Conservation (phyloP, 1,139 yeast genomes). For the Saccharomycopsis hybrid region DNA sequence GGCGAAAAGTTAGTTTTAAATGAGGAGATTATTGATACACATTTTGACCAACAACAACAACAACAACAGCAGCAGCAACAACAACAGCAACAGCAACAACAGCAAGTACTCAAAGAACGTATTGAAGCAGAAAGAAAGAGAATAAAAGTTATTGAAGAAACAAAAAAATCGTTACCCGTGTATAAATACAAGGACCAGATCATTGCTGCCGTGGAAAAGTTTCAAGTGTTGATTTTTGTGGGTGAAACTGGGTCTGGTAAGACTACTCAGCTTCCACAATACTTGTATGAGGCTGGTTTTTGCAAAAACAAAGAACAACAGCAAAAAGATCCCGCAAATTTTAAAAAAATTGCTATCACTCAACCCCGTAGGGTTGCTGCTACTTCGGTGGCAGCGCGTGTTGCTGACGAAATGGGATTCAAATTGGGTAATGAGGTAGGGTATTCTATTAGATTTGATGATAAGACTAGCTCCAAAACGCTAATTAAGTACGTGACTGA, state of each 20-base stretch:
- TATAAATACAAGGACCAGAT: slow-evolving; percentile 56
- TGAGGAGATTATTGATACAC: slow-evolving; percentile 25
- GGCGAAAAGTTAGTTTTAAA: slow-evolving; percentile 31
- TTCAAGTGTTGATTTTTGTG: slow-evolving; percentile 80
- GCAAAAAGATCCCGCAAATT: slow-evolving; percentile 22
- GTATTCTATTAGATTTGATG: slow-evolving; percentile 82
- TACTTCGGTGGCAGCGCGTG: slow-evolving; percentile 85
- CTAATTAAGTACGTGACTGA: slow-evolving; percentile 84
- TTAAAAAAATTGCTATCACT: slow-evolving; percentile 72
- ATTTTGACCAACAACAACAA: no score
- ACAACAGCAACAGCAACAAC: slow-evolving; percentile 19
- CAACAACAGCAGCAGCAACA: no score
- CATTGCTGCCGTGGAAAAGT: slow-evolving; percentile 51
- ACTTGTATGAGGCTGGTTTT: slow-evolving; percentile 75
- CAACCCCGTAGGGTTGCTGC: slow-evolving; percentile 98
- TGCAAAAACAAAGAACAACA: slow-evolving; percentile 32
- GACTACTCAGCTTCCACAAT: slow-evolving; percentile 93
- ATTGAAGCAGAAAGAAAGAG: slow-evolving; percentile 30
- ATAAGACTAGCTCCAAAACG: slow-evolving; percentile 56
- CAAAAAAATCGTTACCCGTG: slow-evolving; percentile 69
- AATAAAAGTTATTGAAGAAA: slow-evolving; percentile 36
- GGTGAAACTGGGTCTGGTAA: slow-evolving; percentile 99
- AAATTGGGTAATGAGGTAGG: slow-evolving; percentile 78
- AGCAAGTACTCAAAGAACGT: slow-evolving; percentile 27
- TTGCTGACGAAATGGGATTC: slow-evolving; percentile 78